Percentiles rank a stretch among this genome's conserved stretches.
These are phyloP conservation scores for Paxillus involutus DNA, from an alignment of 768 basidiomycete genomes.

Conservation along the genomic window DNA sequence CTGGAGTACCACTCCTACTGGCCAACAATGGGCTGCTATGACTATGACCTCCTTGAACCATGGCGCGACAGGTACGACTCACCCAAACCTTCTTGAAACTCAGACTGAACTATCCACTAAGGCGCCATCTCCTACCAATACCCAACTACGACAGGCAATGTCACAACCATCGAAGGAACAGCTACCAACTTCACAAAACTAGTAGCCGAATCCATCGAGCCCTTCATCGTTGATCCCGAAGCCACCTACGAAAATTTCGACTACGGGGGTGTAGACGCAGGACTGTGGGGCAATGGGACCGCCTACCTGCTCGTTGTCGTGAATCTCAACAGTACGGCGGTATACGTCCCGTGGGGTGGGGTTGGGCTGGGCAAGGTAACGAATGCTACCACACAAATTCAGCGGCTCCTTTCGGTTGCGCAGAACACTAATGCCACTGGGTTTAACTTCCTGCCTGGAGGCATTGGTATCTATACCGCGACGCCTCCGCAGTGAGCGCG, in stretches of 20 bases:
- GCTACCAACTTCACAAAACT: slow-evolving; percentile 4
- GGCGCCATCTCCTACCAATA: slow-evolving; percentile 30
- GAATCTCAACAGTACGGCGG: neutral
- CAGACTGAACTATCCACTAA: slow-evolving; percentile 2
- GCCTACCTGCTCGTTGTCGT: slow-evolving; percentile 21
- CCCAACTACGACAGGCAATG: slow-evolving; percentile 20
- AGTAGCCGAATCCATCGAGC: slow-evolving; percentile 9
- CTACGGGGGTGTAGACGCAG: slow-evolving; percentile 21
- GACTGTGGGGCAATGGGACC: slow-evolving; percentile 23
- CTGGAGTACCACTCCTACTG: slow-evolving; percentile 30
- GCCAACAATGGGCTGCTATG: slow-evolving; percentile 27
- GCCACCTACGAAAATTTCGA: slow-evolving; percentile 8
- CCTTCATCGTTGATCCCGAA: slow-evolving; percentile 19
- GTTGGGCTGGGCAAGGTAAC: slow-evolving; percentile 18
- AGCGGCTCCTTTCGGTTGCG: slow-evolving; percentile 8
- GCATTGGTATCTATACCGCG: slow-evolving; percentile 22
- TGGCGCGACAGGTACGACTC: slow-evolving; percentile 21
- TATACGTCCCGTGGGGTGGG: slow-evolving; percentile 15
- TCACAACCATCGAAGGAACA: slow-evolving; percentile 24
- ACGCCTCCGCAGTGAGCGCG: neutral
- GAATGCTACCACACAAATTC: slow-evolving; percentile 18
- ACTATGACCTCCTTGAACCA: slow-evolving; percentile 24
- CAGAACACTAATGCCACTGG: slow-evolving; percentile 21
- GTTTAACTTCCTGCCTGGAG: slow-evolving; percentile 13
- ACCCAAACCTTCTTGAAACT: neutral